Percentiles rank a stretch among this genome's conserved stretches.
Evolutionary conservation across 1,284 basidiomycete species (phyloP).

Genomic region (Boletus mariae): DNA sequence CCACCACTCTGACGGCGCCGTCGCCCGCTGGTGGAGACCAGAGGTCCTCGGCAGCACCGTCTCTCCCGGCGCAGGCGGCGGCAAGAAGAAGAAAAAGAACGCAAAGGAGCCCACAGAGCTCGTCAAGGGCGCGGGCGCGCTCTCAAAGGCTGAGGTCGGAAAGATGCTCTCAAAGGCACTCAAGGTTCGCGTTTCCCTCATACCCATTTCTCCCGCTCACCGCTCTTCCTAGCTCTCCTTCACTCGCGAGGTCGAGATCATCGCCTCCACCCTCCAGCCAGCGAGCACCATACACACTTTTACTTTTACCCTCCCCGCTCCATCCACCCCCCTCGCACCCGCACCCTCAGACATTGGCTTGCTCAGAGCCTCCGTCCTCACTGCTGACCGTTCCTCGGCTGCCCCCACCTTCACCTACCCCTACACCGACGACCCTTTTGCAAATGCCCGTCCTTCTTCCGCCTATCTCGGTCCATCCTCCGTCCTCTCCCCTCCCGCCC

Average conservation of each 20-base stretch:
- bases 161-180: constrained; percentile 88
- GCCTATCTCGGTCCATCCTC: constrained; percentile 72
- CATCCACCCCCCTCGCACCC: constrained; percentile 66
- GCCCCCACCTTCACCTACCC: constrained; percentile 63
- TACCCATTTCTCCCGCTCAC: constrained; percentile 6
- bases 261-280: constrained; percentile 87
- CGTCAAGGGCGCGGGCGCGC: constrained; percentile 65
- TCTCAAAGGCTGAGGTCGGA: constrained; percentile 78
- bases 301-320: constrained; percentile 77
- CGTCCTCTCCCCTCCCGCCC: constrained; percentile 42
- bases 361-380: constrained; percentile 68
- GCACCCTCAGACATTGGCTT: constrained; percentile 57
- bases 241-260: constrained; percentile 90
- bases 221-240: constrained; percentile 63
- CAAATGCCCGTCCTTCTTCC: constrained; percentile 66
- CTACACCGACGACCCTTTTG: constrained; percentile 70
- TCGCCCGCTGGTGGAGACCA: constrained; percentile 90
- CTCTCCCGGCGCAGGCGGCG: constrained; percentile 71
- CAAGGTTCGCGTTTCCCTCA: constrained; percentile 53
- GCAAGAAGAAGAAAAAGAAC: constrained; percentile 55
- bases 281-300: constrained; percentile 92
- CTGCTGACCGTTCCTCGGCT: constrained; percentile 56
- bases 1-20: constrained; percentile 83
- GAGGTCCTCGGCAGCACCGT: constrained; percentile 90
- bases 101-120: constrained; percentile 59